These are phyloP conservation scores for Cystobasidiaceae sp. DNA, from an alignment of 1,284 basidiomycete genomes.

Conservation along the genomic window DNA sequence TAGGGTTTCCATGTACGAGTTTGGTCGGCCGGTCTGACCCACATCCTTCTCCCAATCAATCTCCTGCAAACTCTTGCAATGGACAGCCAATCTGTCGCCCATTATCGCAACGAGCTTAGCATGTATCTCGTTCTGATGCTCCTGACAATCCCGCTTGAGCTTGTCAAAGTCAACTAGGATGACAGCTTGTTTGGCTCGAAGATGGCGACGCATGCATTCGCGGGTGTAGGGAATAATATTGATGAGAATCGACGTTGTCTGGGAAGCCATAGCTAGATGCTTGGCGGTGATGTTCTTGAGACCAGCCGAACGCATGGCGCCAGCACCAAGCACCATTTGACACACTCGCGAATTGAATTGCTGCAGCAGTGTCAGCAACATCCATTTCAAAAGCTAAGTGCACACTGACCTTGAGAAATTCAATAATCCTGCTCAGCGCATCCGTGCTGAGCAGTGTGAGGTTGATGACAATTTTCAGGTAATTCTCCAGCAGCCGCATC, in stretches of 20 bases:
- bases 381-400: background rate
- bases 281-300: constrained; percentile 98
- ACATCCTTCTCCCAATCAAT: constrained; percentile 31
- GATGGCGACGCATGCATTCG: constrained; percentile 85
- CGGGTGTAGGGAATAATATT: constrained; percentile 94
- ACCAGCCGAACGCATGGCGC: constrained; percentile 95
- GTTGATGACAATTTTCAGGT: constrained; percentile 82
- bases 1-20: constrained; percentile 82
- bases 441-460: constrained; percentile 85
- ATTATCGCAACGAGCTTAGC: constrained; percentile 97
- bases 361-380: constrained; percentile 38
- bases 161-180: constrained; percentile 98
- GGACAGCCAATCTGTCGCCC: constrained; percentile 85
- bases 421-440: constrained; percentile 85
- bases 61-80: constrained; percentile 70
- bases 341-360: constrained; percentile 97
- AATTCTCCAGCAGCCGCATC: constrained; percentile 72
- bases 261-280: constrained; percentile 91
- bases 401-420: constrained; percentile 70
- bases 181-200: constrained; percentile 86
- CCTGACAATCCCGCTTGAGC: constrained; percentile 94
- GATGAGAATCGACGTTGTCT: constrained; percentile 88
- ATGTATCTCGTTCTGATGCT: constrained; percentile 98
- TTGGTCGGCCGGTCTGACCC: constrained; percentile 53
- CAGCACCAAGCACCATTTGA: constrained; percentile 94